Evolutionary conservation across 352 stramenopile species (phyloP), one percentile per base, ranked within the genome.

Genomic region (Phytophthora cactorum): DNA sequence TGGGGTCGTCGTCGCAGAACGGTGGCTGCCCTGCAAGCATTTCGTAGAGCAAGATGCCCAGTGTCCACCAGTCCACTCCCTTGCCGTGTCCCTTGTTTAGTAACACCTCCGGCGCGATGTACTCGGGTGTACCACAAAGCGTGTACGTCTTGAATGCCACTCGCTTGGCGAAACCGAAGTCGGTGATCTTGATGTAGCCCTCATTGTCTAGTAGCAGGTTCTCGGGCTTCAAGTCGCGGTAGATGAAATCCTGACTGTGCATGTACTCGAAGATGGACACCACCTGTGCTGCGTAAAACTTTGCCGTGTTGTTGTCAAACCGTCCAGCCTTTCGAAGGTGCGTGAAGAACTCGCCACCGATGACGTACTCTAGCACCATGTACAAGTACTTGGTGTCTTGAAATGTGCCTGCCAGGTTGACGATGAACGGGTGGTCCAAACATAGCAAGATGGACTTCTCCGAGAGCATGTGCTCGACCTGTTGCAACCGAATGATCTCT

Each of bases 271-370:
- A 99, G 68, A 99, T 98, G 9, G 96, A 83, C 45, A 97, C 87
- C 39, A 99, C 91, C 56, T 98, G 93, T 14, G 93, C 92, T 59
- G 91, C 85, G 76, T 98, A 98, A 70, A 98, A 98, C 59, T 96
- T 94, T 52, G 92, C 88, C 29, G 90, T 83, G 61, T 90, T 92
- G 75, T 96, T 97, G 66, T 98, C 90, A 55, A 99, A 98, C 39
- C 92, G 91, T 22, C 89, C 93, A 22, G 93, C 92, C 86, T 98
- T 98, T 49, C 95, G 82, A 17, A 99, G 68, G 64, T 99, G 93
- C 27, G 93, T 98, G 75, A 99, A 99, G 78, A 99, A 99, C 79
- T 99, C 97, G 52, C 97, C 97, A 50, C 97, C 97, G 59, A 98
- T 96, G 15, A 99, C 88, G 70, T 98, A 99, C 71, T 99, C 97